Base-by-base conservation (phyloP, 129 eudicot genomes). In the Chrysanthemum lavandulifolium region DNA sequence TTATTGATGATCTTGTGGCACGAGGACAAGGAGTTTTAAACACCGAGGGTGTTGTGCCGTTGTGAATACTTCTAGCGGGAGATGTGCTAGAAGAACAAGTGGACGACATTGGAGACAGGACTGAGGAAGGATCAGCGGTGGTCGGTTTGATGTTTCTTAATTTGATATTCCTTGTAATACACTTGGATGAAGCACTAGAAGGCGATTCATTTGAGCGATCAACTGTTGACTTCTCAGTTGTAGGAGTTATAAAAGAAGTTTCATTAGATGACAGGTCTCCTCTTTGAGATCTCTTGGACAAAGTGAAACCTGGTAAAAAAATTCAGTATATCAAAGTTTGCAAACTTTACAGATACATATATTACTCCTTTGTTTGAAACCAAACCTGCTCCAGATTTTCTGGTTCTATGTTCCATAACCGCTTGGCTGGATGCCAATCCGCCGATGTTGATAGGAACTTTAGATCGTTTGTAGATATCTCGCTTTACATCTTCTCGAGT, bases 21-120 rank as follows among this genome's bases (percentile, higher is more conserved):
- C 15, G 0, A n/a, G 18, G 51, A 65, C 58, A 31, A 36, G 27
- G 69, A 8, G 9, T 43, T 13, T 40, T 27, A 65, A 65, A 65
- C 40, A 10, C 19, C 16, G 53, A 10, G 31, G 67, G 14, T 4
- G 11, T 29, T 29, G 33, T 31, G 67, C 48, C 49, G 6, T 31
- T 62, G 18, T 62, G 43, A 29, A 62, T 14, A 43, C 6, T 12
- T 14, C 27, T 40, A 65, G 29, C 23, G 40, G 54, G 50, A 40
- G 53, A 65, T 43, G 13, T 36, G 52, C 54, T 65, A 65, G 69
- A 65, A 15, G 69, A 65, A n/a, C 69, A 9, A n/a, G 69, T 16
- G 11, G 69, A 43, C 6, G 69, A 65, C 52, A 65, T 40, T 14
- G 69, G 69, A 40, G 54, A 65, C 43, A 40, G 52, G 54, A 65